A percentile compares a stretch with the other conserved stretches of the same genome.
Evolutionary conservation across 345 rosid species (phyloP).

Genomic region (Populus nigra): DNA sequence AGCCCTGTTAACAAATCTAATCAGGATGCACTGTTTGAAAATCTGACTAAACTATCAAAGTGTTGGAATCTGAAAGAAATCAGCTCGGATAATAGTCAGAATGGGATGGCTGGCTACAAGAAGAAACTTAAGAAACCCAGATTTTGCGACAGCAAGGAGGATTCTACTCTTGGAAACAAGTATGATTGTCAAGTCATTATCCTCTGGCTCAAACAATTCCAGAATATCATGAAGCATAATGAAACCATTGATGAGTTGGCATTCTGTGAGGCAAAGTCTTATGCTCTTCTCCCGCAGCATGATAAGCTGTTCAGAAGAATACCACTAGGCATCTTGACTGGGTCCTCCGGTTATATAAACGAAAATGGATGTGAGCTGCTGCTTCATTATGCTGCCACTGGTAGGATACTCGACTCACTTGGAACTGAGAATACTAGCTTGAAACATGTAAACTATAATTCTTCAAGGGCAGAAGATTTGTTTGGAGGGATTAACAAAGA

Average conservation of each 20-base stretch:
- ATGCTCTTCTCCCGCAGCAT: constrained; percentile 26
- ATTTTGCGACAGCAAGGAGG: constrained; percentile 15
- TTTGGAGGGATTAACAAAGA: constrained; percentile 18
- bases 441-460: constrained; percentile 25
- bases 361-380: constrained; percentile 57
- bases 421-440: constrained; percentile 18
- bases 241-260: constrained; percentile 21
- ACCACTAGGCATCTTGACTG: constrained; percentile 56
- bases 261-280: constrained; percentile 17
- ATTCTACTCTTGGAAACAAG: constrained; percentile 17
- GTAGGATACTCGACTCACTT: constrained; percentile 29
- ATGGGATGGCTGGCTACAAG: constrained; percentile 23
- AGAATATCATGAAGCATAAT: constrained; percentile 27
- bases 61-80: constrained; percentile 39
- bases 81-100: constrained; percentile 23
- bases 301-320: constrained; percentile 49
- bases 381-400: constrained; percentile 68
- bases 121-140: constrained; percentile 49
- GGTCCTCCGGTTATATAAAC: constrained; percentile 32
- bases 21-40: constrained; percentile 44
- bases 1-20: constrained; percentile 45
- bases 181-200: constrained; percentile 30
- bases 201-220: constrained; percentile 51
- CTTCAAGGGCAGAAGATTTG: constrained; percentile 15
- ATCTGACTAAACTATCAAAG: constrained; percentile 49